Evolutionary conservation across 345 rosid species (phyloP), one percentile per base, ranked within the genome.

Genomic region (Citrus cavaleriei): DNA sequence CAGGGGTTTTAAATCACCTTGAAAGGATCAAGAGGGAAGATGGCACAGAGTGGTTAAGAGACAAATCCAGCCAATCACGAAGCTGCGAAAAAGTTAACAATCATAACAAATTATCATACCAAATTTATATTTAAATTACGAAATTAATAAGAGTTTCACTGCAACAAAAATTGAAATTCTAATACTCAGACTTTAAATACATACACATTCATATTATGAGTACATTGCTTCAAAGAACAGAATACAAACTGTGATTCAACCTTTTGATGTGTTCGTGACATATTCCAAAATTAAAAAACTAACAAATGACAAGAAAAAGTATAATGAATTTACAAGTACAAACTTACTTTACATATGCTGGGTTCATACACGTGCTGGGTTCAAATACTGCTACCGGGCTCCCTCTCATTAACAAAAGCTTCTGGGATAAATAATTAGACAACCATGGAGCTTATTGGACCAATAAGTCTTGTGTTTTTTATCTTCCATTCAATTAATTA

Each of bases 1-100:
- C 22, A 68, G 32, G 22, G 46, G 65, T 46, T 70, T 59, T 70
- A 73, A 54, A 55, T 79, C 80, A 89, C 92, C 97, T 86, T 34
- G 97, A 88, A 78, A 95, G 95, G 77, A 93, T 91, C 86, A 95
- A 80, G 73, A 91, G 91, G 32, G 98, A 94, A 57, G 98, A 94
- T 70, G 98, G 98, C 62, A 94, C 90, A 13, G 97, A 92, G 82
- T 92, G 92, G 84, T 91, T 94, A 62, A 94, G 94, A 75, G 98
- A 94, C 78, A 94, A 84, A 75, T 92, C 98, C 87, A 94, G 82
- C 98, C 96, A 91, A 81, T 93, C 92, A 66, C 87, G 90, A 71
- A 95, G 93, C 97, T 91, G 90, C 84, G 69, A 6, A 80, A 66
- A 84, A 49, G 69, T 62, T 35, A n/a, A n/a, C n/a, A 27, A 64